Evolutionary conservation across 192 early-diverging fungal genomes (phyloP).

Genomic region (Coemansia sp.): DNA sequence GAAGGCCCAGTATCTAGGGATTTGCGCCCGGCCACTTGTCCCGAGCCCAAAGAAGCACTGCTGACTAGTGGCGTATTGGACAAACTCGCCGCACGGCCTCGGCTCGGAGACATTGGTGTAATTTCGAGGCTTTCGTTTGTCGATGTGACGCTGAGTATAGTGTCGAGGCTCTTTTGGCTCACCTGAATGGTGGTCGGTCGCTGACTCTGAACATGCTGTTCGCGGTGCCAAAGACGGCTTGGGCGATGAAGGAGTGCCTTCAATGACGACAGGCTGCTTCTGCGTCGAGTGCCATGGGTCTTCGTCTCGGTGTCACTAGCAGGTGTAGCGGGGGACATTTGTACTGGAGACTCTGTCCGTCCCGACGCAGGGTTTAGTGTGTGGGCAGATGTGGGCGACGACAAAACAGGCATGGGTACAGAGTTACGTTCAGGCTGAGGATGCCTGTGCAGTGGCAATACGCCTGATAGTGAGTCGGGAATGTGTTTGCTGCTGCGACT

Average conservation of each 20-base stretch:
- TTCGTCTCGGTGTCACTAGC: not conserved
- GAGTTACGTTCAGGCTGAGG: constrained; percentile 8
- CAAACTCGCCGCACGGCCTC: constrained; percentile 23
- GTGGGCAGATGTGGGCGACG: constrained; percentile 1
- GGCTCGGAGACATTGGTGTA: constrained; percentile 6
- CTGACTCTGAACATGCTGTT: not conserved
- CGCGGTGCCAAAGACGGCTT: constrained; percentile 16
- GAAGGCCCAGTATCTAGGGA: constrained; percentile 14
- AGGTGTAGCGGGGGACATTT: not conserved
- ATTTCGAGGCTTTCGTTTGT: constrained; percentile 8
- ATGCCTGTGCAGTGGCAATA: not conserved
- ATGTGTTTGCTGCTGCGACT: not conserved
- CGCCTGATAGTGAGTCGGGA: not conserved
- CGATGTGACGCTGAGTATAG: constrained; percentile 15
- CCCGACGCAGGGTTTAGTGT: not conserved
- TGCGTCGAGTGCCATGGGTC: constrained; percentile 24
- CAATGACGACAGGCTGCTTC: constrained; percentile 36
- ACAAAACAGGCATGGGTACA: constrained; percentile 21
- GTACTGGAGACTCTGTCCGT: not conserved
- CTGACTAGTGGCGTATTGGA: constrained; percentile 10
- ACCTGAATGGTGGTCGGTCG: no score
- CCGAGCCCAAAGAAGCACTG: constrained; percentile 12
- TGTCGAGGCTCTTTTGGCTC: constrained; percentile 15
- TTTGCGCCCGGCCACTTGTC: constrained; percentile 10
- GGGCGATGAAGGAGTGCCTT: constrained; percentile 38